Evolutionary conservation across 2,329 filamentous ascomycete genomes (phyloP).

Genomic region (Penicillium sp.): DNA sequence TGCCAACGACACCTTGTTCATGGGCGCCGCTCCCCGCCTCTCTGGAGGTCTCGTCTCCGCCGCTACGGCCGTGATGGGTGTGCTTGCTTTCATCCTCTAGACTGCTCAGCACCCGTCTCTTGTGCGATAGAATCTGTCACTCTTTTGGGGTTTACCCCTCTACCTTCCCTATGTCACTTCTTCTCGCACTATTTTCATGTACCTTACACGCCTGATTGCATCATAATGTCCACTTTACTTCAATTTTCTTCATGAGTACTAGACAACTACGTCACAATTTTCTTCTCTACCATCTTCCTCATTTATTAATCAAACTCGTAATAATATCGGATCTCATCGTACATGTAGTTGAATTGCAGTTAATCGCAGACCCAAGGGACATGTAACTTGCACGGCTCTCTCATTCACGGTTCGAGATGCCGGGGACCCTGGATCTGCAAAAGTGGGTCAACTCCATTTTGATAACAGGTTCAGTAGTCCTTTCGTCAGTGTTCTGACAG

Average conservation of each 20-base stretch:
- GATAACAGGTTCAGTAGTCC: not conserved
- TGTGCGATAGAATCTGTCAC: conserved; percentile 7
- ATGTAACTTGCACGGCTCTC: not conserved
- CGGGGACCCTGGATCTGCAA: not conserved
- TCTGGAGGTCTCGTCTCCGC: conserved; percentile 26
- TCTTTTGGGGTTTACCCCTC: conserved; percentile 8
- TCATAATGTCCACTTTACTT: conserved; percentile 14
- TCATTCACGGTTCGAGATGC: not conserved
- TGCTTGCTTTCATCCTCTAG: conserved; percentile 33
- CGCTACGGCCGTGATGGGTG: conserved; percentile 25
- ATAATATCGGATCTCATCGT: too few species aligned
- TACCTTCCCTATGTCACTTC: not conserved
- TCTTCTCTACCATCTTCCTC: not conserved
- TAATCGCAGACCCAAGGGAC: too few species aligned
- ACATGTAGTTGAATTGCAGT: too few species aligned
- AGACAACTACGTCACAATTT: not conserved
- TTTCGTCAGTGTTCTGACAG: not conserved
- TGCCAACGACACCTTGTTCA: conserved; percentile 21
- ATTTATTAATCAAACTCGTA: not conserved
- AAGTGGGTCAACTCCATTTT: not conserved
- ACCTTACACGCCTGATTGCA: not conserved
- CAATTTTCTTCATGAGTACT: not conserved
- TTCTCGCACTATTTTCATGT: conserved; percentile 8
- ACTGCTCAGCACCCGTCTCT: not conserved
- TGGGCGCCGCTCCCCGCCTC: conserved; percentile 23